Evolutionary conservation across 2,329 filamentous ascomycete species (phyloP).

Genomic region (Alternaria alternata): DNA sequence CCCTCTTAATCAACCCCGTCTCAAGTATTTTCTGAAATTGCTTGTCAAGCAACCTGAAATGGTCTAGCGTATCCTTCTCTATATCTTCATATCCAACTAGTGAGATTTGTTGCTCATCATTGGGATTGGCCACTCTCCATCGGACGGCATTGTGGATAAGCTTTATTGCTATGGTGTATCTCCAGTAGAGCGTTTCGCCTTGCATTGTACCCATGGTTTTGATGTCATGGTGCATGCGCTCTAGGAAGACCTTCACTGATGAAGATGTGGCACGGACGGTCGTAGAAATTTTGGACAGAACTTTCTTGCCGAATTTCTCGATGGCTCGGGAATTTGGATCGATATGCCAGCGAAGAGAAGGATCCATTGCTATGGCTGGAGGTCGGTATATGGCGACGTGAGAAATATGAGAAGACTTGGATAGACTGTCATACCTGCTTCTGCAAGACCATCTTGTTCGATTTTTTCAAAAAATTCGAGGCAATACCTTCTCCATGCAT

Average conservation of each 20-base stretch:
- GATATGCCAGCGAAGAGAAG: background rate
- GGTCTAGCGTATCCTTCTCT: background rate
- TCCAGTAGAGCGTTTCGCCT: background rate
- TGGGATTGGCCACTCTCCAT: background rate
- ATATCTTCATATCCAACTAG: background rate
- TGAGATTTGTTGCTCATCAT: background rate
- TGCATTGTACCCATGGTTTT: background rate
- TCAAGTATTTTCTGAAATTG: background rate
- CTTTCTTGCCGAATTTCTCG: background rate
- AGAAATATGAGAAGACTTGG: fast-evolving
- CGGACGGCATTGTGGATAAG: background rate
- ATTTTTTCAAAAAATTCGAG: background rate
- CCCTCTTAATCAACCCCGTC: background rate
- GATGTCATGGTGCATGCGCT: background rate
- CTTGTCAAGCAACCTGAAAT: background rate
- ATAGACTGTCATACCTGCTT: background rate
- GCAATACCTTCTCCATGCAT: background rate
- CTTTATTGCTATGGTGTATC: background rate
- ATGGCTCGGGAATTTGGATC: background rate
- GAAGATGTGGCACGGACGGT: background rate
- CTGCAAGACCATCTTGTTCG: background rate
- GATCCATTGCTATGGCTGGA: background rate
- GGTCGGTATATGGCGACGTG: background rate
- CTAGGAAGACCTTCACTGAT: background rate
- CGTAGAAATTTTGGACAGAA: background rate